Conservation (phyloP, 2,329 filamentous ascomycete genomes). For the Furcasterigmium furcatum region DNA sequence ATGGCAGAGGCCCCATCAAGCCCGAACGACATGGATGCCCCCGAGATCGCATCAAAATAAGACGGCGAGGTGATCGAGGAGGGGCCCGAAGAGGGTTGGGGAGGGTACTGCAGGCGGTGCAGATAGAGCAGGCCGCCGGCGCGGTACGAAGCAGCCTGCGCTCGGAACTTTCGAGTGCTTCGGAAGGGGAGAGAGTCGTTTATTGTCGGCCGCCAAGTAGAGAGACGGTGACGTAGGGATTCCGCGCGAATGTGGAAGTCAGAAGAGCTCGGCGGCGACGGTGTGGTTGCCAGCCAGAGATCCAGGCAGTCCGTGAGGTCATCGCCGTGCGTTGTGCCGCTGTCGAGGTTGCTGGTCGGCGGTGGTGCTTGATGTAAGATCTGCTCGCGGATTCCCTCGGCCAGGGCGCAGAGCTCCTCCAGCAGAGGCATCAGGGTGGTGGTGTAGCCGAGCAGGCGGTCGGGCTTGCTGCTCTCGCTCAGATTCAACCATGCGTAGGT, state of each 20-base stretch:
- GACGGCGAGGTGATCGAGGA: neutral
- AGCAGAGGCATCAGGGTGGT: conserved; percentile 23
- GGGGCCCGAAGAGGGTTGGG: conserved; percentile 9
- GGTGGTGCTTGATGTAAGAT: neutral
- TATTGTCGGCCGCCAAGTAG: conserved; percentile 18
- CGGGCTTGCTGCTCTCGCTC: conserved; percentile 15
- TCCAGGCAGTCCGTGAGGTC: neutral
- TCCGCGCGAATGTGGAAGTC: conserved; percentile 12
- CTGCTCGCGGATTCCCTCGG: conserved; percentile 19
- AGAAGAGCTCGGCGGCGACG: neutral
- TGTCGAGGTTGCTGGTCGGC: neutral
- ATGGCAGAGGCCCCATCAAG: neutral
- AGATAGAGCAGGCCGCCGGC: conserved; percentile 20
- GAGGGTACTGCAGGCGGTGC: conserved; percentile 19
- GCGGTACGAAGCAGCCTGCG: conserved; percentile 22
- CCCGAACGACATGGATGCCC: neutral
- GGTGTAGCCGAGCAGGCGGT: conserved; percentile 26
- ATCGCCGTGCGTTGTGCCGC: neutral
- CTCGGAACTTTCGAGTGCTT: conserved; percentile 19
- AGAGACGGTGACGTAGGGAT: conserved; percentile 13
- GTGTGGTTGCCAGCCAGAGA: neutral
- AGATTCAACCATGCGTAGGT: conserved; percentile 20
- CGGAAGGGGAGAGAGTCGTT: conserved; percentile 16
- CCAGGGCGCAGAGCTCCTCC: conserved; percentile 20
- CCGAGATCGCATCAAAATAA: neutral